These are phyloP conservation scores for Fragaria nilgerrensis DNA, from an alignment of 306 rosid genomes.

Conservation along the genomic window DNA sequence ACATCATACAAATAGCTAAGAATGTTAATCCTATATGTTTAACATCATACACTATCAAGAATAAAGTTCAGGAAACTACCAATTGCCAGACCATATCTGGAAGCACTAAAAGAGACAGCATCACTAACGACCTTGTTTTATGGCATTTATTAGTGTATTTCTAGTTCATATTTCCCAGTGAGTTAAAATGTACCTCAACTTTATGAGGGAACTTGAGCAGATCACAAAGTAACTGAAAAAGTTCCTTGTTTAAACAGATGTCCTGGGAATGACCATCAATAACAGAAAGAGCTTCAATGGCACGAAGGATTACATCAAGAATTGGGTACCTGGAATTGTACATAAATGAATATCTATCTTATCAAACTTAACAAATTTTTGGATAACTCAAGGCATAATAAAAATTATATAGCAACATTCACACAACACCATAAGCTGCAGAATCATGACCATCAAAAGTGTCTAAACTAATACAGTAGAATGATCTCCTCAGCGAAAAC, in stretches of 20 bases:
- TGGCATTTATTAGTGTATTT: background rate
- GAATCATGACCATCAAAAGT: slow-evolving; percentile 5
- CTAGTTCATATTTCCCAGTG: background rate
- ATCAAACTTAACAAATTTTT: background rate
- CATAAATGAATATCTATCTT: slow-evolving; percentile 9
- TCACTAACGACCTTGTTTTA: background rate
- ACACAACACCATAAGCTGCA: background rate
- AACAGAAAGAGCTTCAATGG: slow-evolving; percentile 75
- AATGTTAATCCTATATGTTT: background rate
- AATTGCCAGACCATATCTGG: background rate
- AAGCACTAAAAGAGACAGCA: slow-evolving; percentile 12
- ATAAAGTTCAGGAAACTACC: background rate
- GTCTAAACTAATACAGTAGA: background rate
- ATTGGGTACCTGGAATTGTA: slow-evolving; percentile 61
- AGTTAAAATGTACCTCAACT: slow-evolving; percentile 66
- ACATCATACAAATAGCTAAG: background rate
- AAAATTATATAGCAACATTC: background rate
- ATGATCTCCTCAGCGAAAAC: background rate
- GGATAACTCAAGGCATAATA: background rate
- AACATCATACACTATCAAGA: background rate
- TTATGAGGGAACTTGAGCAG: slow-evolving; percentile 75
- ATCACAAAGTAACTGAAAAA: slow-evolving; percentile 51
- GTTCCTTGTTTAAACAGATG: slow-evolving; percentile 67
- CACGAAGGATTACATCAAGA: slow-evolving; percentile 71
- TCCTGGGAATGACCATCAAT: slow-evolving; percentile 70